phyloP scores from a whole-genome alignment of 345 rosid genomes.

The Schrenkiella parvula region DNA sequence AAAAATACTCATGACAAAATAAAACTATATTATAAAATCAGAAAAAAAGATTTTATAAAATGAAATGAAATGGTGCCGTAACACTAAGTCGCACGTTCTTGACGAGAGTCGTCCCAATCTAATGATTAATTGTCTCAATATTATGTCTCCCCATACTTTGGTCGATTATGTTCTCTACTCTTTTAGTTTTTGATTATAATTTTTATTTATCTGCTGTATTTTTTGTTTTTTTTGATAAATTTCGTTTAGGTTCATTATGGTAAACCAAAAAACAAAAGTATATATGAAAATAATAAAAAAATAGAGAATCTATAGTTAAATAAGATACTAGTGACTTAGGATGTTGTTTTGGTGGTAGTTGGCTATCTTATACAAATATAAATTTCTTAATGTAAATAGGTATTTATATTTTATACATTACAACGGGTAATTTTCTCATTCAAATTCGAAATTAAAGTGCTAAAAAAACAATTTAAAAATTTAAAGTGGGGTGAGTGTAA shows the following conservation, averaged over 20 bases:
- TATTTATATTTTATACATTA: too few species aligned
- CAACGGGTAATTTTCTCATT: slow-evolving; percentile 1
- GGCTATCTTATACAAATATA: background rate
- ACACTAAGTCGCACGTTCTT: slow-evolving; percentile 38
- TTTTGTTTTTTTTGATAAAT: background rate
- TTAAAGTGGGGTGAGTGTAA: slow-evolving; percentile 29
- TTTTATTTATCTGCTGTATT: background rate
- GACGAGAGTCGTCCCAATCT: slow-evolving; percentile 29
- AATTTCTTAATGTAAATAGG: background rate
- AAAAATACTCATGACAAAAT: slow-evolving; percentile 3
- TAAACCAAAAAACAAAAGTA: too few species aligned
- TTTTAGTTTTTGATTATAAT: background rate
- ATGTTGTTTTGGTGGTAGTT: background rate
- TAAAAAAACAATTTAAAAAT: background rate
- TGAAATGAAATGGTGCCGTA: slow-evolving; percentile 28
- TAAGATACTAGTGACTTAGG: background rate
- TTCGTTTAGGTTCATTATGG: background rate
- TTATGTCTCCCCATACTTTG: slow-evolving; percentile 25
- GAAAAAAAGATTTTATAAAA: slow-evolving; percentile 7
- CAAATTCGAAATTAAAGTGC: slow-evolving; percentile 18
- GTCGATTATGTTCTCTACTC: slow-evolving; percentile 8
- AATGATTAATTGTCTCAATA: slow-evolving; percentile 25
- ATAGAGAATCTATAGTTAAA: background rate
- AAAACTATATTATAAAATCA: background rate
- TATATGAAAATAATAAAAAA: too few species aligned